A percentile compares a stretch with the other conserved stretches of the same genome.
phyloP scores from a whole-genome alignment of 164 flowering plant genomes.

The Sedum album region DNA sequence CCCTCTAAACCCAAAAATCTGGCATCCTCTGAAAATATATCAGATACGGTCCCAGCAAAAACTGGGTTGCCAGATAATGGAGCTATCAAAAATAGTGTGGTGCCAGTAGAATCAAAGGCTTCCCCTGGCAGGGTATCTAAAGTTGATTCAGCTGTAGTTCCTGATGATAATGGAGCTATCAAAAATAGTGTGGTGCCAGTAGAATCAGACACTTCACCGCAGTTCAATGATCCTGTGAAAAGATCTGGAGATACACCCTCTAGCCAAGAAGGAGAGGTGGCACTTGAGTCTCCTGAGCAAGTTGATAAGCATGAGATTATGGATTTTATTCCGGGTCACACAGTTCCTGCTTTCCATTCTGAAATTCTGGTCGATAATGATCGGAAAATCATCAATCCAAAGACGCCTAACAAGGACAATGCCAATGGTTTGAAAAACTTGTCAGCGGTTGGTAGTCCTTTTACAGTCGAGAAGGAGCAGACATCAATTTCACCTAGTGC shows the following conservation, averaged over 20 bases:
- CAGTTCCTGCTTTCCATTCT: slow-evolving; percentile 20
- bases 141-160: slow-evolving; percentile 28
- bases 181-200: no score
- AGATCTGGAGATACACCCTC: slow-evolving; percentile 18
- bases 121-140: slow-evolving; percentile 53
- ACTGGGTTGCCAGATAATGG: slow-evolving; percentile 51
- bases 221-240: slow-evolving; percentile 28
- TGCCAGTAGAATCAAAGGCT: slow-evolving; percentile 75
- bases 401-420: slow-evolving; percentile 22
- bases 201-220: slow-evolving; percentile 28
- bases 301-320: slow-evolving; percentile 23
- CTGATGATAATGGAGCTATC: slow-evolving; percentile 19
- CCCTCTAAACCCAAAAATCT: slow-evolving; percentile 30
- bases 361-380: slow-evolving; percentile 25
- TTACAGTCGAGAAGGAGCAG: slow-evolving; percentile 38
- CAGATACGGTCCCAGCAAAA: slow-evolving; percentile 32
- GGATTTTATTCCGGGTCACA: slow-evolving; percentile 9
- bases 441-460: slow-evolving; percentile 18
- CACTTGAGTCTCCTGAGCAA: slow-evolving; percentile 17
- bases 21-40: slow-evolving; percentile 26
- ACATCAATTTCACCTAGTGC: slow-evolving; percentile 52
- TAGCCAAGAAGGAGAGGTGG: slow-evolving; percentile 29
- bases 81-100: slow-evolving; percentile 75
- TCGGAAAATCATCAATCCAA: slow-evolving; percentile 20
- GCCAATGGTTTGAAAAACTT: slow-evolving; percentile 20